Evolutionary conservation across 257 asterid species (phyloP).

Genomic region (Rhazya stricta): DNA sequence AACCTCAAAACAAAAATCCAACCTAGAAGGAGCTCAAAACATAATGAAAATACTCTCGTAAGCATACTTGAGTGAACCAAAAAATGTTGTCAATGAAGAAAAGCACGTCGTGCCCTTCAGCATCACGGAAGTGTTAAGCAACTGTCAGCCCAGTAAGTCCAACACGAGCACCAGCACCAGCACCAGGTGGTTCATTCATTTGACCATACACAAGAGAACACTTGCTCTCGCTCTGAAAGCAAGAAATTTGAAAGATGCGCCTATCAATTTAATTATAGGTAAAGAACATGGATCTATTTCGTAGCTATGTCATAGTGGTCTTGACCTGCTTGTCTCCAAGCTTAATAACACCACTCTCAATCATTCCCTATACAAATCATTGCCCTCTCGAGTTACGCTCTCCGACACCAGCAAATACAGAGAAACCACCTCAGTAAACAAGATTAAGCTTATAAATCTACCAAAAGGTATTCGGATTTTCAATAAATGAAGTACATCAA

Average conservation of each 20-base stretch:
- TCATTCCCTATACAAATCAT: slow-evolving; percentile 97
- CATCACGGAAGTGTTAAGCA: slow-evolving; percentile 97
- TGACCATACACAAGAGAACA: slow-evolving; percentile 97
- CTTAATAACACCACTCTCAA: slow-evolving; percentile 99
- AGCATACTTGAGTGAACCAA: slow-evolving; percentile 81
- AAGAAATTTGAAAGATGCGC: neutral
- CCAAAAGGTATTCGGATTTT: neutral
- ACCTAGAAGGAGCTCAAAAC: neutral
- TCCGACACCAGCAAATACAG: slow-evolving; percentile 98
- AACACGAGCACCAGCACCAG: slow-evolving; percentile 99
- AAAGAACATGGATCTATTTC: neutral
- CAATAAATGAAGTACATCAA: neutral
- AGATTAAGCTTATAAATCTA: slow-evolving; percentile 7
- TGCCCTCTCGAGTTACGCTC: slow-evolving; percentile 98
- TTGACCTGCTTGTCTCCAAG: slow-evolving; percentile 71
- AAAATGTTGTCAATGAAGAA: slow-evolving; percentile 94
- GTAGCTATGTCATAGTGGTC: neutral
- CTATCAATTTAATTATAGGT: no score
- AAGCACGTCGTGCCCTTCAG: slow-evolving; percentile 98
- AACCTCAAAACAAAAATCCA: neutral
- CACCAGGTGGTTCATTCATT: slow-evolving; percentile 99
- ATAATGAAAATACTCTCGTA: neutral
- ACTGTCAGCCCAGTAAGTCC: slow-evolving; percentile 96
- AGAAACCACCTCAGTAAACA: slow-evolving; percentile 74
- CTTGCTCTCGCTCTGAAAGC: slow-evolving; percentile 71